Conservation (phyloP, 805 yeast species). For the Metschnikowia corniflorae region DNA sequence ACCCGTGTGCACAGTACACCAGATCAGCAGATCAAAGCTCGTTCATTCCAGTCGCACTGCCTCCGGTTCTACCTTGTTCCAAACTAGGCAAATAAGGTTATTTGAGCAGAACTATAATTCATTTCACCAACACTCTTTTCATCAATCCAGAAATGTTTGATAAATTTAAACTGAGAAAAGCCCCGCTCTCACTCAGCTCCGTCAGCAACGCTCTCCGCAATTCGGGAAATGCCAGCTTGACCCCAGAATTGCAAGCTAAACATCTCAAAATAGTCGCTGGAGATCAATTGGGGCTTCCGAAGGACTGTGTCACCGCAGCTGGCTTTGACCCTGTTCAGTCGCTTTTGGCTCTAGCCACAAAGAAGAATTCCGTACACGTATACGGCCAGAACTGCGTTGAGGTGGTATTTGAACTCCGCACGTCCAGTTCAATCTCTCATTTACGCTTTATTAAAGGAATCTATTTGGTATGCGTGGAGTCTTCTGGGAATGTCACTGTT, state of each 20-base stretch:
- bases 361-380: slow-evolving; percentile 64
- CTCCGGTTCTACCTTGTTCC: too few relatives aligned
- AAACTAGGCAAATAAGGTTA: too few relatives aligned
- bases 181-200: slow-evolving; percentile 39
- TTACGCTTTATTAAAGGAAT: slow-evolving; percentile 75
- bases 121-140: too few relatives aligned
- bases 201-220: slow-evolving; percentile 41
- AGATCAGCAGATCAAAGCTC: not conserved
- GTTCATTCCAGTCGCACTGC: too few relatives aligned
- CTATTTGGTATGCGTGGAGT: slow-evolving; percentile 71
- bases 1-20: too few relatives aligned
- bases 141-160: slow-evolving; percentile 33
- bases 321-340: slow-evolving; percentile 90
- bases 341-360: slow-evolving; percentile 76
- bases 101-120: too few relatives aligned
- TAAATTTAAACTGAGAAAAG: slow-evolving; percentile 37
- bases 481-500: slow-evolving; percentile 57
- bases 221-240: slow-evolving; percentile 26
- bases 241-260: slow-evolving; percentile 36
- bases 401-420: slow-evolving; percentile 53
- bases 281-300: slow-evolving; percentile 38
- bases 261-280: slow-evolving; percentile 25
- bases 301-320: slow-evolving; percentile 60
- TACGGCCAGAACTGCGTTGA: slow-evolving; percentile 83
- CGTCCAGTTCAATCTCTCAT: slow-evolving; percentile 48